Evolutionary conservation across 805 yeast species (phyloP), one percentile per base, ranked within the genome.

Genomic region (Candida nonsorbophila): DNA sequence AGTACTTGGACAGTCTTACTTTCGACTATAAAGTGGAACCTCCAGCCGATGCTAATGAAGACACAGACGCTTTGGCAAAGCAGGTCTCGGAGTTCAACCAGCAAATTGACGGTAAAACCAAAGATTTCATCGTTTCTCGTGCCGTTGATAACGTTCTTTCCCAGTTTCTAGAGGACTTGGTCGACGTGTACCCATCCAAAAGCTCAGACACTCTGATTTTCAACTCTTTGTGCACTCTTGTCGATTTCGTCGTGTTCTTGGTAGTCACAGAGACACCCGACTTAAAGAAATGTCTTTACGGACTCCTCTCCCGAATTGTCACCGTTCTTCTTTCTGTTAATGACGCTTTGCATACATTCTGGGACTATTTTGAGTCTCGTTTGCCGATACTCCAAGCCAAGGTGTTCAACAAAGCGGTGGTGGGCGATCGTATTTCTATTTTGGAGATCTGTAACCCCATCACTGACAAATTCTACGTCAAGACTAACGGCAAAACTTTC

Each of bases 361-460:
- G 70, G 69, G 27, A 37, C 23, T 63, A 52, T 32, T 29, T 65
- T 32, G 71, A 64, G 32, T 29, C 62, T 6, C 43, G 69, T 22
- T 36, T 40, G n/a, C 20, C 22, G 5, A 12, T 42, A n/a, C 43
- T 63, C 6, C 25, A 37, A 16, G 25, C 34, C 4, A 38, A 44
- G 7, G 41, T 62, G 4, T 62, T 60, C 36, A 49, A 50, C 32
- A 41, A 49, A 14, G 37, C 41, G 7, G 31, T 41, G 5, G 53
- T 56, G 7, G 40, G 48, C 34, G 65, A 65, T 34, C 42, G 71
- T 34, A 62, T 65, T 6, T 47, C 64, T 5, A 32, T 65, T 9
- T 46, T 65, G 31, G 65, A 61, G n/a, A 42, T 62, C 6, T 59
- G 67, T 36, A 64, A 65, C 28, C 40, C 49, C 14, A 36, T 64